phyloP scores from a whole-genome alignment of 2,329 filamentous ascomycete species.

The Fusarium setosum region DNA sequence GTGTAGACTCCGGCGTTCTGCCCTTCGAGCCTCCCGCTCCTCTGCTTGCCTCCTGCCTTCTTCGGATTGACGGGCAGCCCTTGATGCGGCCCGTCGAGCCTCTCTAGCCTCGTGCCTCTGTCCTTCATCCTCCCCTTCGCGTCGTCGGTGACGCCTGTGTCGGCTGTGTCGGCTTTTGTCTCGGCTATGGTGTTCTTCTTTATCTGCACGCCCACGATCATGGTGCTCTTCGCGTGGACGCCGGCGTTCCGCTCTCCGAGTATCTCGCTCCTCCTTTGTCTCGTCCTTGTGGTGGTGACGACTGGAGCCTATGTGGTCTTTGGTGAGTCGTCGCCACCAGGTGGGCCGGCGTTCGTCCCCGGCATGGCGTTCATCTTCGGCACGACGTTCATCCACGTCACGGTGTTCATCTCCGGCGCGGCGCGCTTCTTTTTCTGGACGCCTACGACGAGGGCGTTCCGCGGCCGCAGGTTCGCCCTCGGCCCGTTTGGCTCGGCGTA shows the following conservation, averaged over 20 bases:
- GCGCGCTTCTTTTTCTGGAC: not conserved
- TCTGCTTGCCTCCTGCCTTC: constrained; percentile 6
- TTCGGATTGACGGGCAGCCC: constrained; percentile 2
- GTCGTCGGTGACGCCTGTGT: constrained; percentile 5
- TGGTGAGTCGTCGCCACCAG: constrained; percentile 15
- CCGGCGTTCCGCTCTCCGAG: not conserved
- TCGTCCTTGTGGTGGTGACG: constrained; percentile 1
- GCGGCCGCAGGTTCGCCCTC: not conserved
- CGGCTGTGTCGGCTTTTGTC: not conserved
- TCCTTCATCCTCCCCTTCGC: not conserved
- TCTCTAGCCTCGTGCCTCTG: not conserved
- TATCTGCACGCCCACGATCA: not conserved
- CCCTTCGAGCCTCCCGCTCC: constrained; percentile 1
- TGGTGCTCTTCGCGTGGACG: constrained; percentile 2
- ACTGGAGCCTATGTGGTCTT: not conserved
- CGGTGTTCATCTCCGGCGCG: not conserved
- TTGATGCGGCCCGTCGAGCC: not conserved
- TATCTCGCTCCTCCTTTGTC: constrained; percentile 6
- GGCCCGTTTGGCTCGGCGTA: not conserved
- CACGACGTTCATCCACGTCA: no score
- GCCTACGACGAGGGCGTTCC: not conserved
- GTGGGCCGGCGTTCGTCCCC: no score
- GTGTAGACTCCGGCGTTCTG: constrained; percentile 5
- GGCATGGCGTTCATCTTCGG: no score
- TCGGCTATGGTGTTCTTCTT: not conserved